Conservation (phyloP, 1,139 yeast genomes). For the Yamadazyma trypodendri region DNA sequence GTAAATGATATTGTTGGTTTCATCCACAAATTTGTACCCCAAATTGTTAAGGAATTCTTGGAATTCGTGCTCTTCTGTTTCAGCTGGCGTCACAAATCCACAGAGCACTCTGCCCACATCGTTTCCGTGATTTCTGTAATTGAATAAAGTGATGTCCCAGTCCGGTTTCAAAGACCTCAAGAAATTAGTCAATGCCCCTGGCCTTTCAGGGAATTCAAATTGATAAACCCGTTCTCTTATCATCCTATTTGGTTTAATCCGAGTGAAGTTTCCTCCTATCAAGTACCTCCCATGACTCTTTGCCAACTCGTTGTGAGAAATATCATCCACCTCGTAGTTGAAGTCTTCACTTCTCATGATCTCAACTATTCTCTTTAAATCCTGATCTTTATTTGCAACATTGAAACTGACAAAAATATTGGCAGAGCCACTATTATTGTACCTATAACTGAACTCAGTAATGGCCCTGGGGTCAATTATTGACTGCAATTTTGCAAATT, state of each 20-base stretch:
- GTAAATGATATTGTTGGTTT: conserved; percentile 81
- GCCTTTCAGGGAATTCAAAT: conserved; percentile 96
- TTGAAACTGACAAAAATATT: conserved; percentile 85
- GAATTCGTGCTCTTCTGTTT: conserved; percentile 60
- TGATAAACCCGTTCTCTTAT: conserved; percentile 73
- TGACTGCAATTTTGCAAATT: conserved; percentile 72
- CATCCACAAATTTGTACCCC: conserved; percentile 79
- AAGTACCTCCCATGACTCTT: conserved; percentile 94
- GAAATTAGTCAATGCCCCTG: conserved; percentile 86
- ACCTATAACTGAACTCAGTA: conserved; percentile 92
- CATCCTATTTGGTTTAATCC: conserved; percentile 32
- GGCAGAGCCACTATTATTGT: conserved; percentile 55
- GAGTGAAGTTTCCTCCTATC: conserved; percentile 66
- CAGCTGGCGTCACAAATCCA: conserved; percentile 81
- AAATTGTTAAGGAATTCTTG: conserved; percentile 65
- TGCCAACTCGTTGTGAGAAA: conserved; percentile 91
- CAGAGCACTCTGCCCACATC: conserved; percentile 91
- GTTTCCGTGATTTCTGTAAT: conserved; percentile 94
- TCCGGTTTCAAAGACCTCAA: conserved; percentile 66
- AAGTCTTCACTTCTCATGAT: conserved; percentile 37
- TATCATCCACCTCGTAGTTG: conserved; percentile 70
- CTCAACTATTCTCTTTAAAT: conserved; percentile 40
- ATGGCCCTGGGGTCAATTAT: conserved; percentile 82
- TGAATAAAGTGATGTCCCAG: conserved; percentile 94
- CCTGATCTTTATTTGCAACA: conserved; percentile 69